phyloP scores from a whole-genome alignment of 1,284 basidiomycete species.

The Ustilago tritici region DNA sequence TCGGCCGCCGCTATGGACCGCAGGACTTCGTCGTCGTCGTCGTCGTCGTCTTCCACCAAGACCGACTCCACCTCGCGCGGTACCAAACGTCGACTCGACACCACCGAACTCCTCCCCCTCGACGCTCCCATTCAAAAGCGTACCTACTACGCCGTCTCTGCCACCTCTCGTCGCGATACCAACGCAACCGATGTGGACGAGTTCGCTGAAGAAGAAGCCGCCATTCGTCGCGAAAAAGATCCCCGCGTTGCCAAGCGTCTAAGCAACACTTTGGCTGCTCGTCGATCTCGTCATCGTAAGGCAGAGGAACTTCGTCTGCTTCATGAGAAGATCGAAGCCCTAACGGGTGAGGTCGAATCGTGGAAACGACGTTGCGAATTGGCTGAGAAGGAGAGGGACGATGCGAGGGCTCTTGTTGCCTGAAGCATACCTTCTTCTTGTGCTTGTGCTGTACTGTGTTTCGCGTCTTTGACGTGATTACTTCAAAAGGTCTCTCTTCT shows the following conservation, averaged over 20 bases:
- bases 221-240: constrained; percentile 57
- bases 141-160: constrained; percentile 64
- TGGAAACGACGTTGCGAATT: constrained; percentile 66
- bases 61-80: constrained; percentile 36
- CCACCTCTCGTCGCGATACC: constrained; percentile 63
- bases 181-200: constrained; percentile 29
- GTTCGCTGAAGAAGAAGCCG: constrained; percentile 50
- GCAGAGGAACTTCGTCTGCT: constrained; percentile 64
- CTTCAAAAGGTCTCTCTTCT: constrained; percentile 31
- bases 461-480: neutral
- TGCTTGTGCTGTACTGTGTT: constrained; percentile 11
- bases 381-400: constrained; percentile 63
- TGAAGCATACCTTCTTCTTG: constrained; percentile 18
- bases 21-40: constrained; percentile 36
- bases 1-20: constrained; percentile 31
- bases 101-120: constrained; percentile 64
- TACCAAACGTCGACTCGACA: constrained; percentile 60
- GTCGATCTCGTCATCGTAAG: constrained; percentile 67
- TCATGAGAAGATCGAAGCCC: constrained; percentile 62
- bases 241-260: constrained; percentile 66
- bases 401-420: constrained; percentile 24
- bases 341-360: constrained; percentile 55
- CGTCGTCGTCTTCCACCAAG: constrained; percentile 33
- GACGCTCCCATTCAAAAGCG: constrained; percentile 68
- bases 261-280: constrained; percentile 68